Conservation (phyloP, 2,329 filamentous ascomycete genomes). For the Cladosporium sp. region DNA sequence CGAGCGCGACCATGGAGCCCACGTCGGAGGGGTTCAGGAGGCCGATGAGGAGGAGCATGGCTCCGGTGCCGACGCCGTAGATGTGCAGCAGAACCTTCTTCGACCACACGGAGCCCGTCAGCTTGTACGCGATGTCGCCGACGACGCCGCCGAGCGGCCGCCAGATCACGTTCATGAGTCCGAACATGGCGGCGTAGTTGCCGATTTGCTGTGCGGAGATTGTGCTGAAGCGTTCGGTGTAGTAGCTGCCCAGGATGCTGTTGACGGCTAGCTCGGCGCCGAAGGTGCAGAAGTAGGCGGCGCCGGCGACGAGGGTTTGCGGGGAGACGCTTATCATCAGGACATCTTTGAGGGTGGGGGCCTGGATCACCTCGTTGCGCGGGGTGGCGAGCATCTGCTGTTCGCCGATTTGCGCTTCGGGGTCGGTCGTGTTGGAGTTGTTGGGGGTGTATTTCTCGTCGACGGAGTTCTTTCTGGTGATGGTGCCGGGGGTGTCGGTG, state of each 20-base stretch:
- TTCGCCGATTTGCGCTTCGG: conserved; percentile 44
- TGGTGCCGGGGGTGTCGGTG: conserved; percentile 30
- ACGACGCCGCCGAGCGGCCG: conserved; percentile 63
- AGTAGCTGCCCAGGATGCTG: conserved; percentile 57
- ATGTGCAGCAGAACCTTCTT: conserved; percentile 62
- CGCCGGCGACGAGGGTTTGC: conserved; percentile 50
- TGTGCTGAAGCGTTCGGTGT: conserved; percentile 49
- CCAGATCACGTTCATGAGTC: conserved; percentile 66
- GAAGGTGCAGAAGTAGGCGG: conserved; percentile 58
- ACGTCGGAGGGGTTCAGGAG: conserved; percentile 58
- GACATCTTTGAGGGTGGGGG: conserved; percentile 58
- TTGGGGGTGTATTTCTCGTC: conserved; percentile 34
- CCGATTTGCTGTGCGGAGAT: conserved; percentile 54
- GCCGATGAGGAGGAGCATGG: conserved; percentile 60
- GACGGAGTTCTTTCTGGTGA: conserved; percentile 21
- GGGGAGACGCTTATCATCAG: conserved; percentile 60
- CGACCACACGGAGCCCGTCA: conserved; percentile 51
- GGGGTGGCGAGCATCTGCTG: conserved; percentile 53
- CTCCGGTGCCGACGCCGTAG: conserved; percentile 54
- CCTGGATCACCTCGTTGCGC: conserved; percentile 57
- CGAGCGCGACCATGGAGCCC: conserved; percentile 68
- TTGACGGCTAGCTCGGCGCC: conserved; percentile 59
- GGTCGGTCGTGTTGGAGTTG: conserved; percentile 17
- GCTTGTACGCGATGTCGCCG: conserved; percentile 53
- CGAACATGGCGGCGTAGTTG: conserved; percentile 69